Conservation (phyloP, 164 flowering plant genomes). For the Sedum album region DNA sequence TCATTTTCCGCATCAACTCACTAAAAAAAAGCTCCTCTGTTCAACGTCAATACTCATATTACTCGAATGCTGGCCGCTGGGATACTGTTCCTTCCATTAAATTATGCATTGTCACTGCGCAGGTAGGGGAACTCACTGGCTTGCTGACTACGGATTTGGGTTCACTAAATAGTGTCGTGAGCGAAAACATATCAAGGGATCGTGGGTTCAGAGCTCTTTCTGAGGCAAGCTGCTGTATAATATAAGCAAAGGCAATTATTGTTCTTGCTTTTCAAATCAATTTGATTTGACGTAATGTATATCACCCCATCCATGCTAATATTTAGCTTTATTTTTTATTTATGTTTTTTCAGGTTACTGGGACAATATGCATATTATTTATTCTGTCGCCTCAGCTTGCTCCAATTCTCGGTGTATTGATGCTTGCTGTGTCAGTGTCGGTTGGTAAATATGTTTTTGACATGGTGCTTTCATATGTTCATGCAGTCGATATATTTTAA, state of each 20-base stretch:
- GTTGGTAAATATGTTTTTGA: constrained; percentile 40
- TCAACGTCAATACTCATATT: neutral
- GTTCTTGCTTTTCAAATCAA: constrained; percentile 31
- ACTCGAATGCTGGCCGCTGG: too few relatives aligned
- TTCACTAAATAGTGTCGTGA: constrained; percentile 66
- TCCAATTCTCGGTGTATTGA: constrained; percentile 62
- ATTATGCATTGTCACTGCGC: neutral
- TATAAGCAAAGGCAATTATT: constrained; percentile 27
- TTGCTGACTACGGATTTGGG: constrained; percentile 92
- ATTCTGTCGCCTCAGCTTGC: constrained; percentile 78
- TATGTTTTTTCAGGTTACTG: constrained; percentile 45
- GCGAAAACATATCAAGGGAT: constrained; percentile 89
- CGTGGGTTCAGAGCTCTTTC: constrained; percentile 96
- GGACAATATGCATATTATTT: constrained; percentile 78
- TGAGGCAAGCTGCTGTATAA: constrained; percentile 91
- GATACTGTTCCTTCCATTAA: neutral
- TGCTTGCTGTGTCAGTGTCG: constrained; percentile 57
- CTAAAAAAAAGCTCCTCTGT: neutral
- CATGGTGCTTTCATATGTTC: neutral
- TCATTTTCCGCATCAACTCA: neutral
- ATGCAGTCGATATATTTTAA: neutral
- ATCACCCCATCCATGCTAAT: neutral
- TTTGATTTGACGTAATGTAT: neutral
- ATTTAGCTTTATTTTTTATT: neutral
- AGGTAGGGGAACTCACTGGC: constrained; percentile 93